Evolutionary conservation across 2,329 filamentous ascomycete species (phyloP), one percentile per base, ranked within the genome.

Genomic region (Thielaviopsis euricoi): DNA sequence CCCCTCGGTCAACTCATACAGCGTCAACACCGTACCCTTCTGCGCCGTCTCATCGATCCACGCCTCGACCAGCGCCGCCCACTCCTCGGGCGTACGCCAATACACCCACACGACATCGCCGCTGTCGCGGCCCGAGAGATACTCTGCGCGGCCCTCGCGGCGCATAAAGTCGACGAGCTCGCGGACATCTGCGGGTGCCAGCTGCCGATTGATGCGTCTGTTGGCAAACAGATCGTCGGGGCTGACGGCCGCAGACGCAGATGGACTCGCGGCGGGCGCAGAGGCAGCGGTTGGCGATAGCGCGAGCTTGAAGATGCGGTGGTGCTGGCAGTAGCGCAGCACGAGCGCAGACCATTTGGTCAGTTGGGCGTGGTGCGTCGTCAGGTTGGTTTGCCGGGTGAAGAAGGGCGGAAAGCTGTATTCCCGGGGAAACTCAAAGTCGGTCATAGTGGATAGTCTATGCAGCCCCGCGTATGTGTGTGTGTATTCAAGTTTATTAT

Each of bases 1-100:
- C n/a, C 91, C 88, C 69, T 96, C 83, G 1, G 82, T 78, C 65
- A 98, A 73, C 73, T 98, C 93, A 70, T 96, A 97, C 23, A 98
- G 75, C 58, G 93, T 98, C 67, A 98, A 71, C 58, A 98, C 91
- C 13, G 79, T 82, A 23, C 88, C 88, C 74, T 86, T 91, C 75
- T 96, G 90, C 3, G 82, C 93, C 61, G 89, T 95, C 61, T 82
- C 81, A 29, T 97, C 90, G 52, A 89, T 85, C 83, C 89, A 97
- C 50, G 75, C 79, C 69, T 86, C 85, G 49, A 97, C 73, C 60
- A 83, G 67, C 37, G 77, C 80, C 1, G 89, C 93, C 91, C 93
- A 98, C 73, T 97, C 91, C 67, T 94, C 88, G 0, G 86, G 85
- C 65, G 81, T 86, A 62, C 81, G 79, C 91, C 91, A 97, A 73